Evolutionary conservation across 305 asterid species (phyloP).

Genomic region (Fraxinus greggii): DNA sequence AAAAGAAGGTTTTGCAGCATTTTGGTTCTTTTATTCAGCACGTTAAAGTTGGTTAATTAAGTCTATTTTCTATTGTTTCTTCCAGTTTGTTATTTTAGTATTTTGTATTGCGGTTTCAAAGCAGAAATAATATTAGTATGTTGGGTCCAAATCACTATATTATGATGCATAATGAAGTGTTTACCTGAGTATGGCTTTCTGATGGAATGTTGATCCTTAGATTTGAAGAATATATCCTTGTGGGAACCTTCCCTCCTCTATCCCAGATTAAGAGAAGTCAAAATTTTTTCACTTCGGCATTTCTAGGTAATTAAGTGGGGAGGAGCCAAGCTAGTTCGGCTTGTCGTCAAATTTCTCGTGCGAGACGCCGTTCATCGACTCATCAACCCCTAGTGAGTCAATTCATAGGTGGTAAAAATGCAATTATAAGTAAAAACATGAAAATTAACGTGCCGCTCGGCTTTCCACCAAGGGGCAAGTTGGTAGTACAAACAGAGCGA

Average conservation of each 20-base stretch:
- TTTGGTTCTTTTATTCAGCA: constrained; percentile 25
- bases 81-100: constrained; percentile 9
- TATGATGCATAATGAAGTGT: constrained; percentile 9
- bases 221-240: not conserved
- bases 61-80: constrained; percentile 7
- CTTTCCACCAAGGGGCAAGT: not conserved
- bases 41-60: constrained; percentile 13
- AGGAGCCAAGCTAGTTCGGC: not conserved
- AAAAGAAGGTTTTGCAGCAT: constrained; percentile 14
- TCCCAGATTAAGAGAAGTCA: not conserved
- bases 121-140: constrained; percentile 19
- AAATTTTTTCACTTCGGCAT: not conserved
- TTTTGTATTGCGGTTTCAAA: constrained; percentile 21
- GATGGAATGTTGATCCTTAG: constrained; percentile 21
- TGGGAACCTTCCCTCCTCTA: not conserved
- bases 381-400: not conserved
- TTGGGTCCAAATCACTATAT: constrained; percentile 12
- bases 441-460: not conserved
- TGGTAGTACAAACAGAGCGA: not conserved
- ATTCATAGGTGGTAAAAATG: not conserved
- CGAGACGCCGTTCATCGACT: not conserved
- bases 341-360: not conserved
- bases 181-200: constrained; percentile 22
- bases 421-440: not conserved
- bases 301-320: not conserved